Percentiles rank a stretch among this genome's conserved stretches.
Conservation (phyloP, 495 filamentous ascomycete species). For the Neurospora tetraspora region DNA sequence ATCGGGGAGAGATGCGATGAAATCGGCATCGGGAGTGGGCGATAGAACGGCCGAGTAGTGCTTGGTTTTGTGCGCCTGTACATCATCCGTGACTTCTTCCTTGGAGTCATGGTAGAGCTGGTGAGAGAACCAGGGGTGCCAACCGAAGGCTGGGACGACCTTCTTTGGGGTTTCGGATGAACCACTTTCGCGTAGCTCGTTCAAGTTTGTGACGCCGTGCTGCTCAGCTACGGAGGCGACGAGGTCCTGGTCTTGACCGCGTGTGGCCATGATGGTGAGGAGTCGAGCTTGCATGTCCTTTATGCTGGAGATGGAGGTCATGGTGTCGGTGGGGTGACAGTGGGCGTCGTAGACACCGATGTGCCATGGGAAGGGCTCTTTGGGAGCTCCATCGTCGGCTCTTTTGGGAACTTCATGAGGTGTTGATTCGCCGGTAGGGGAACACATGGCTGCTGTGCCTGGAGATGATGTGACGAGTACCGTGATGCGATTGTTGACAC, state of each 20-base stretch:
- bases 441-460: constrained; percentile 8
- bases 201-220: constrained; percentile 20
- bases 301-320: constrained; percentile 58
- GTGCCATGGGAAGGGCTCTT: constrained; percentile 63
- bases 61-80: constrained; percentile 37
- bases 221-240: constrained; percentile 57
- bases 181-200: background rate
- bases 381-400: background rate
- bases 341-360: constrained; percentile 84
- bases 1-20: constrained; percentile 57
- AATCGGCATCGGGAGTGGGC: constrained; percentile 39
- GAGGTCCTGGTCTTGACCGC: constrained; percentile 75
- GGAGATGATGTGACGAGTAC: background rate
- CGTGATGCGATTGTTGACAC: background rate
- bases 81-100: constrained; percentile 6
- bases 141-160: constrained; percentile 83
- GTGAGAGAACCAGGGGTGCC: constrained; percentile 98
- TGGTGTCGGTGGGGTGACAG: constrained; percentile 98
- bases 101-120: constrained; percentile 60
- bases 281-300: constrained; percentile 64
- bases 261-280: constrained; percentile 84
- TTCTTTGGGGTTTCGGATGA: constrained; percentile 12
- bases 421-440: constrained; percentile 1
- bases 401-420: background rate
- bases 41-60: constrained; percentile 67